Percentiles rank a stretch among this genome's conserved stretches.
phyloP scores from a whole-genome alignment of 306 rosid species.

The Medicago truncatula region DNA sequence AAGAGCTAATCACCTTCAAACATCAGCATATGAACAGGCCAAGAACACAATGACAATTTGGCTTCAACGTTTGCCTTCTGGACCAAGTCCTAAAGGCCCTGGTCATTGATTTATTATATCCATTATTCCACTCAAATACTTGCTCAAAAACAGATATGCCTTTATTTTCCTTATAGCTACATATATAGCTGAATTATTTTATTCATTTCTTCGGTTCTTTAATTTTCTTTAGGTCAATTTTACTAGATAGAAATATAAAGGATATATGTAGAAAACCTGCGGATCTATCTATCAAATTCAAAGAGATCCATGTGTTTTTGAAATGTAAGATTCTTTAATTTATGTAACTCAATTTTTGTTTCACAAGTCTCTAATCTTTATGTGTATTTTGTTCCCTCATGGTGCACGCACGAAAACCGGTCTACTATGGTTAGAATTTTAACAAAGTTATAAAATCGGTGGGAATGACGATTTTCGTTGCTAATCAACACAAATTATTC shows the following conservation, averaged over 20 bases:
- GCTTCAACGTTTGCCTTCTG: constrained; percentile 59
- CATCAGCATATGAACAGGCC: constrained; percentile 41
- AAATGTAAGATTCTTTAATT: constrained; percentile 25
- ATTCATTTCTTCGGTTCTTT: background rate
- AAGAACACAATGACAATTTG: constrained; percentile 48
- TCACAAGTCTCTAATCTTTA: background rate
- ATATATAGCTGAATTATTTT: constrained; percentile 16
- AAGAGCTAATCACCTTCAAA: constrained; percentile 36
- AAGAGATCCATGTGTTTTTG: constrained; percentile 30
- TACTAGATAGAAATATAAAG: background rate
- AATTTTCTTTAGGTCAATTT: background rate
- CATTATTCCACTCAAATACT: constrained; percentile 3
- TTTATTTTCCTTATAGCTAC: background rate
- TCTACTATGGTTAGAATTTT: no score
- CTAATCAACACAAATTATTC: no score
- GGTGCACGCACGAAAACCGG: no score
- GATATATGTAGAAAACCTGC: constrained; percentile 8
- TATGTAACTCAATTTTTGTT: constrained; percentile 4
- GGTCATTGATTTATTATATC: constrained; percentile 48
- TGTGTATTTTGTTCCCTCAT: no score
- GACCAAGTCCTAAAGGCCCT: constrained; percentile 65
- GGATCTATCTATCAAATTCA: constrained; percentile 20
- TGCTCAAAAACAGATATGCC: background rate
- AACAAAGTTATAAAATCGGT: no score
- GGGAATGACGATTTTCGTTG: no score